Evolutionary conservation across 1,284 basidiomycete genomes (phyloP), one percentile per base, ranked within the genome.

Genomic region (Melampsora americana): DNA sequence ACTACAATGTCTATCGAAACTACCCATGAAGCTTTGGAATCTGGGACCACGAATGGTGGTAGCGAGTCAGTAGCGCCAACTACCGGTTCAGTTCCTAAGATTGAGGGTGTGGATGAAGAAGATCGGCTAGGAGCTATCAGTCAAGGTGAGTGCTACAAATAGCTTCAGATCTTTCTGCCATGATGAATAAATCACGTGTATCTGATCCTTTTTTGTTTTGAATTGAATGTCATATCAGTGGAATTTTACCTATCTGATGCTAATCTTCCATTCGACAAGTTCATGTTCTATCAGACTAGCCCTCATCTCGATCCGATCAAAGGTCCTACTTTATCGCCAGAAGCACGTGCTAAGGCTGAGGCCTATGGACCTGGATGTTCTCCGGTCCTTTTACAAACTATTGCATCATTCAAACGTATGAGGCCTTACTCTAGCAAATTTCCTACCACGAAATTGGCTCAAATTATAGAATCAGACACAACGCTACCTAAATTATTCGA

Each of bases 211-310:
- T 16, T 50, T 69, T 61, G 16, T 30, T 39, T 11, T 50, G 11
- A 20, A 59, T 35, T 64, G 5, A 60, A 18, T 59, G 7, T 66
- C 6, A 18, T 32, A 1, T 16, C 78, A 96, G 95, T 97, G 81
- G 92, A 95, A 83, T 99, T 98, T 84, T 99, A 99, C 86, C 95
- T 99, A 84, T 91, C 91, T 69, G 93, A 96, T 84, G 89, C 93
- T 42, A 99, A 99, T 85, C 87, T 99, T 66, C 95, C 96, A 16
- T 95, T 90, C 80, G 96, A 98, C 88, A 94, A 92, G 89, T 98
- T 96, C 86, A 93, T 98, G 89, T 98, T 76, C 56, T 59, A 62
- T 66, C 73, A 76, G 64, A 65, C 73, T 32, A 76, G 44, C 23
- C 73, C 73, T 56, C 60, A 76, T 56, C 66, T 76, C 14, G 59